phyloP scores from a whole-genome alignment of 768 basidiomycete genomes.

The Lepiota brunneoincarnata region DNA sequence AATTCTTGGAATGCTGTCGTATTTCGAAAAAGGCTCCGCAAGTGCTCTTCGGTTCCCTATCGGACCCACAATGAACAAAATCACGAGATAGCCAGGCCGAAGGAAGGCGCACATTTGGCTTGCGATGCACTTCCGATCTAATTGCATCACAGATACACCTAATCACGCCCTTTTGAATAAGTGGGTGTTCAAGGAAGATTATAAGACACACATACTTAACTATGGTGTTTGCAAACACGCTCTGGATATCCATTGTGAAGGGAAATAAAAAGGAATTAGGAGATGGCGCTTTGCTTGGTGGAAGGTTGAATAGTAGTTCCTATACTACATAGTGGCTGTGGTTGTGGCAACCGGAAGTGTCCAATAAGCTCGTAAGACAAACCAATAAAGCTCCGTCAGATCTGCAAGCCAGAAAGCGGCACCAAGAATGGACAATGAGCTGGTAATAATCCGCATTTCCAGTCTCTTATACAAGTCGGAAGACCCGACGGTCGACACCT shows the following conservation, averaged over 20 bases:
- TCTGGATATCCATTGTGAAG: too few relatives aligned
- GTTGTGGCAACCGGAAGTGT: background rate
- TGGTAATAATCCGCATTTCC: background rate
- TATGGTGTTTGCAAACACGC: background rate
- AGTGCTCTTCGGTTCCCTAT: background rate
- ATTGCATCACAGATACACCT: background rate
- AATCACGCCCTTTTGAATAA: background rate
- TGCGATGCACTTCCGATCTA: background rate
- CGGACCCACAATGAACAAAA: too few relatives aligned
- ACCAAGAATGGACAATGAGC: too few relatives aligned
- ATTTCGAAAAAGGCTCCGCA: background rate
- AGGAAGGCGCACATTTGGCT: background rate
- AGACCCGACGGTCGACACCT: background rate
- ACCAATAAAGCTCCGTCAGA: background rate
- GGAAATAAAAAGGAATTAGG: too few relatives aligned
- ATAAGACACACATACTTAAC: background rate
- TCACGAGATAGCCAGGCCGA: background rate
- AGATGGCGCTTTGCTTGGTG: too few relatives aligned
- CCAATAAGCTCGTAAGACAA: background rate
- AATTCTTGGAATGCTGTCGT: background rate
- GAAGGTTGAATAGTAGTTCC: background rate
- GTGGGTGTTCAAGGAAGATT: too few relatives aligned
- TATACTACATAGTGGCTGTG: too few relatives aligned
- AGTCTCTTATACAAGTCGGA: background rate
- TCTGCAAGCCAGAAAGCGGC: too few relatives aligned